Conservation (phyloP, 2,329 filamentous ascomycete genomes). For the Monosporascus sp. region DNA sequence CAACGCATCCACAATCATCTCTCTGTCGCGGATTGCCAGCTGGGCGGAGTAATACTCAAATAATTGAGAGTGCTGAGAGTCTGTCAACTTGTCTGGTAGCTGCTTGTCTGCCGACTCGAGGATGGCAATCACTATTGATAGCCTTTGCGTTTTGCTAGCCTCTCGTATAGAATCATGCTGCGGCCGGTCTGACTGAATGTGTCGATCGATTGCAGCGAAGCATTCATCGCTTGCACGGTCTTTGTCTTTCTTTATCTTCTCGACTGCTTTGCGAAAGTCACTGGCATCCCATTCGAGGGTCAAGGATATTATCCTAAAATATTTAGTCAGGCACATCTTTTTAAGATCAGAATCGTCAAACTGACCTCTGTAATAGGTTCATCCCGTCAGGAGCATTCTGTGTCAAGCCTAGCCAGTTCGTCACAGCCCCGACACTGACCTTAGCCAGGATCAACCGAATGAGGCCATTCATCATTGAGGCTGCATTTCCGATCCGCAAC, state of each 20-base stretch:
- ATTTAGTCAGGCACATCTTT: conserved; percentile 4
- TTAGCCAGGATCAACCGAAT: conserved; percentile 71
- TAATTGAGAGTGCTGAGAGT: conserved; percentile 57
- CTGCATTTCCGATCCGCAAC: conserved; percentile 70
- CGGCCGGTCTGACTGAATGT: conserved; percentile 45
- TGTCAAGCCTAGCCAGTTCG: conserved; percentile 74
- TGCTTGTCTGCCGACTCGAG: conserved; percentile 47
- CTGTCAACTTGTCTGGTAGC: conserved; percentile 43
- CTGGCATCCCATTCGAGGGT: conserved; percentile 67
- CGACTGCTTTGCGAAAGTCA: conserved; percentile 61
- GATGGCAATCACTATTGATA: conserved; percentile 65
- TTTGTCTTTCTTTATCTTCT: conserved; percentile 59
- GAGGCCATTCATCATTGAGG: conserved; percentile 75
- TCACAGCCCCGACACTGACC: conserved; percentile 65
- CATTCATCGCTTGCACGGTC: conserved; percentile 55
- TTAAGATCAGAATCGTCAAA: background rate
- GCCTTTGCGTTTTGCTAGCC: conserved; percentile 42
- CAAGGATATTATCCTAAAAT: conserved; percentile 61
- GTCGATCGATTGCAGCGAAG: conserved; percentile 54
- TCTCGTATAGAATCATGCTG: conserved; percentile 55
- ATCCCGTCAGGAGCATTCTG: conserved; percentile 69
- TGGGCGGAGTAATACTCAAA: conserved; percentile 66
- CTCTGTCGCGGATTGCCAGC: conserved; percentile 69
- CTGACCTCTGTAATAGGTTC: conserved; percentile 65
- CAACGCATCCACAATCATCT: conserved; percentile 60